Conservation (phyloP, 2,329 filamentous ascomycete genomes). For the Pseudogymnoascus sp. region DNA sequence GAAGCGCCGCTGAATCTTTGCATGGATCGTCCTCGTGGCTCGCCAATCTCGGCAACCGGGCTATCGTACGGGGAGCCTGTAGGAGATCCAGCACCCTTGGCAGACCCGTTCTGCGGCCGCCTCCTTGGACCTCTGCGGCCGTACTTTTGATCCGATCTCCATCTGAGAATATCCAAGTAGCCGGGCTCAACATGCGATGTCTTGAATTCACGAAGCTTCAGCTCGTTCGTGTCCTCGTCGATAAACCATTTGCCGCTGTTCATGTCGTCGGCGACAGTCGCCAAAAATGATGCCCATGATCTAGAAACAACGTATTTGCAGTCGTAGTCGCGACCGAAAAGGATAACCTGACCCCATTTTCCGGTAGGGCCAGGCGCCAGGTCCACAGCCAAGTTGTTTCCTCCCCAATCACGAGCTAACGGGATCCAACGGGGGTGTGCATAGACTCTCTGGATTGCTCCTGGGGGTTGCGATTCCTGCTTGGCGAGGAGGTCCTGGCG, state of each 20-base stretch:
- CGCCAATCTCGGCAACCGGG: slow-evolving; percentile 53
- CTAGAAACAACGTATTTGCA: slow-evolving; percentile 94
- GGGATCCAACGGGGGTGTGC: slow-evolving; percentile 94
- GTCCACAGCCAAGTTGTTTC: slow-evolving; percentile 93
- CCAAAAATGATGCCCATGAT: slow-evolving; percentile 85
- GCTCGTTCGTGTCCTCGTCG: slow-evolving; percentile 83
- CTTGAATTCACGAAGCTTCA: slow-evolving; percentile 91
- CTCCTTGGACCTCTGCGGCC: slow-evolving; percentile 53
- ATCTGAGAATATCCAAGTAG: slow-evolving; percentile 91
- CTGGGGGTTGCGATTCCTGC: slow-evolving; percentile 82
- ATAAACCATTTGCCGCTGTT: slow-evolving; percentile 85
- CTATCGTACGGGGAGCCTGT: slow-evolving; percentile 58
- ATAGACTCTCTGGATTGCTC: slow-evolving; percentile 85
- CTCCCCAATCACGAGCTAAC: slow-evolving; percentile 93
- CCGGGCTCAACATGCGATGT: slow-evolving; percentile 79
- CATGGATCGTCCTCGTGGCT: slow-evolving; percentile 63
- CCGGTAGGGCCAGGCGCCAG: slow-evolving; percentile 83
- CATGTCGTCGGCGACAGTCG: slow-evolving; percentile 82
- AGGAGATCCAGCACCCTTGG: slow-evolving; percentile 36
- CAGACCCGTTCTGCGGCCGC: slow-evolving; percentile 28
- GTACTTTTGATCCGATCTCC: slow-evolving; percentile 93
- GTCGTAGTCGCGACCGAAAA: slow-evolving; percentile 96
- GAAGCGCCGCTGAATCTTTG: slow-evolving; percentile 62
- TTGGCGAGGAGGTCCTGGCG: slow-evolving; percentile 74
- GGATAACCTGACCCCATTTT: slow-evolving; percentile 92